Base-by-base conservation (phyloP, 2,329 filamentous ascomycete genomes). In the Talaromyces sp. region DNA sequence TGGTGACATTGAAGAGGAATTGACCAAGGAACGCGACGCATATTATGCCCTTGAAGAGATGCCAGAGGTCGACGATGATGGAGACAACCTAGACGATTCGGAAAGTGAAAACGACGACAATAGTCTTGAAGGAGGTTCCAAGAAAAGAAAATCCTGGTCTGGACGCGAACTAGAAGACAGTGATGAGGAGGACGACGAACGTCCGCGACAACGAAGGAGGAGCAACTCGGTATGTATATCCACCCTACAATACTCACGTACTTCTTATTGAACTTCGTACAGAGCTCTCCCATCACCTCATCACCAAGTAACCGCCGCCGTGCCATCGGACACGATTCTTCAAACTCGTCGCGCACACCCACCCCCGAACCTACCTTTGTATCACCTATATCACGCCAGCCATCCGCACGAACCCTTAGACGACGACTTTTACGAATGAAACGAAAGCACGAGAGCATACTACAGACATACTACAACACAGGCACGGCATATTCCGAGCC, bases 401-500 rank as follows among this genome's bases (percentile, higher is more conserved):
- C 88, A 7, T 95, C 93, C 0, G 87, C 91, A 7, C 87, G 88
- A 67, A 84, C 86, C 7, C 82, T 97, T 62, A 86, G 92, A 67
- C 86, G 88, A 69, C 89, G 89, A 56, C 83, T 98, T 3, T 78
- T 96, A 43, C 88, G 88, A 66, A 82, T 97, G 70, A 89, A 91
- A 63, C 84, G 87, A 67, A 90, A 93, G 71, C 89, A 97, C 70
- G 91, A 97, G 76, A 78, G 80, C 0, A 83, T 93, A 0, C 82
- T 98, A 43, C 87, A 90, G 59, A 85, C 87, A 68, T 98, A 99
- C 79, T 97, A 98, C 79, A 86, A 88, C 31, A 85, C 92, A 34
- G 95, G 95, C 47, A 89, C 91, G 2, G 96, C 93, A 1, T 97
- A 96, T 74, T 94, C 94, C 0, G 95, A 99, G 75, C 95, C 95